A percentile compares a stretch with the other conserved stretches of the same genome.
phyloP scores from a whole-genome alignment of 345 rosid genomes.

The Corymbia maculata region DNA sequence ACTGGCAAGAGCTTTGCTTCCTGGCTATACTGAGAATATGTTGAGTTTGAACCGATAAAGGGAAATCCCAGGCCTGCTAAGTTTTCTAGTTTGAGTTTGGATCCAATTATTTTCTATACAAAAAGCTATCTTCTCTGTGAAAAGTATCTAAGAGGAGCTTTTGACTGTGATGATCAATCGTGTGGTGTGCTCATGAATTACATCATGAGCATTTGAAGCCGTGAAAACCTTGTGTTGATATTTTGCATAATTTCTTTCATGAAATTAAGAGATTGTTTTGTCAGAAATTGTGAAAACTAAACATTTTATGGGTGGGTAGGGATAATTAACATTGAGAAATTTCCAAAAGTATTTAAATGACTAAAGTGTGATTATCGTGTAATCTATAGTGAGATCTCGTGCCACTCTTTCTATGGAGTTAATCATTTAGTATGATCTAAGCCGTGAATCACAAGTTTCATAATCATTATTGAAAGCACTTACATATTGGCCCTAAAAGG shows the following conservation, averaged over 20 bases:
- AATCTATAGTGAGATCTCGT: too few species aligned
- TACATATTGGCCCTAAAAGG: neutral
- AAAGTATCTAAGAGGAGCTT: neutral
- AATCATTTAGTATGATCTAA: neutral
- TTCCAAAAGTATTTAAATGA: too few species aligned
- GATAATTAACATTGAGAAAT: neutral
- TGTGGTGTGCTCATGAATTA: rapidly evolving
- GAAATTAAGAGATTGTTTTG: neutral
- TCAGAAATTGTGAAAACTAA: neutral
- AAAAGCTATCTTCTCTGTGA: rapidly evolving
- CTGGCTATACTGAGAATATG: neutral
- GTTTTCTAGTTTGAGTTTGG: neutral
- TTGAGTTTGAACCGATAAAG: neutral
- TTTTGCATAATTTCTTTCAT: neutral
- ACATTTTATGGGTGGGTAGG: rapidly evolving
- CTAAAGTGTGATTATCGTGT: neutral
- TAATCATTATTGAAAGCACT: neutral
- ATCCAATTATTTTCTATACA: neutral
- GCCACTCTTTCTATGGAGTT: rapidly evolving
- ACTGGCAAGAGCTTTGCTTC: neutral
- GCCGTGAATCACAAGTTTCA: neutral
- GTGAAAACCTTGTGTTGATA: neutral
- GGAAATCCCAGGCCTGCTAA: neutral
- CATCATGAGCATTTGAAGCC: rapidly evolving
- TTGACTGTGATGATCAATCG: neutral